Conservation (phyloP, 2,329 filamentous ascomycete species). For the Raffaelea albimanens region DNA sequence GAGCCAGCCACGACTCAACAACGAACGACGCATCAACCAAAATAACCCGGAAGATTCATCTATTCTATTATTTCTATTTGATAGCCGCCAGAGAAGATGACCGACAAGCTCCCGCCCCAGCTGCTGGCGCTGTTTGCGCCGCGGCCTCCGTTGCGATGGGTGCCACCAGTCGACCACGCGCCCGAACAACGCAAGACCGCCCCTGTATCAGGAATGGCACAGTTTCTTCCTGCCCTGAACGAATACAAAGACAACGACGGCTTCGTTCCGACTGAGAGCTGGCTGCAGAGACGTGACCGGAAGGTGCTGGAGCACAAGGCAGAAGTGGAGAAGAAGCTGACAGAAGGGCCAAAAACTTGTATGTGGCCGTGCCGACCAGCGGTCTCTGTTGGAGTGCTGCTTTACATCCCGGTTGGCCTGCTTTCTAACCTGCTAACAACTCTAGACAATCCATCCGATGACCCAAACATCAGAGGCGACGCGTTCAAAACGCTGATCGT, state of each 20-base stretch:
- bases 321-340: slow-evolving; percentile 51
- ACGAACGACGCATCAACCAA: too few relatives aligned
- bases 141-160: slow-evolving; percentile 82
- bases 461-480: slow-evolving; percentile 84
- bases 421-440: slow-evolving; percentile 12
- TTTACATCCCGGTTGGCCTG: background rate
- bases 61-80: too few relatives aligned
- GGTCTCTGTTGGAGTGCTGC: background rate
- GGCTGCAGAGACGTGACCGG: slow-evolving; percentile 79
- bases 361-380: slow-evolving; percentile 13
- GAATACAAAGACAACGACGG: slow-evolving; percentile 70
- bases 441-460: slow-evolving; percentile 70
- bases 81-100: slow-evolving; percentile 70
- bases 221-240: slow-evolving; percentile 63
- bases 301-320: slow-evolving; percentile 72
- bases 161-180: slow-evolving; percentile 72
- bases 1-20: too few relatives aligned
- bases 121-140: slow-evolving; percentile 91
- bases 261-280: slow-evolving; percentile 81
- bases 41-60: too few relatives aligned
- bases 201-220: slow-evolving; percentile 61
- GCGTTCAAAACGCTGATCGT: slow-evolving; percentile 94
- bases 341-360: slow-evolving; percentile 59
- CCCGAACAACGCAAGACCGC: slow-evolving; percentile 74
- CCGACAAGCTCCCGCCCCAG: slow-evolving; percentile 89